A percentile compares a stretch with the other conserved stretches of the same genome.
These are phyloP conservation scores for Strobilomyces echinocephalus DNA, from an alignment of 768 basidiomycete genomes.

Conservation along the genomic window DNA sequence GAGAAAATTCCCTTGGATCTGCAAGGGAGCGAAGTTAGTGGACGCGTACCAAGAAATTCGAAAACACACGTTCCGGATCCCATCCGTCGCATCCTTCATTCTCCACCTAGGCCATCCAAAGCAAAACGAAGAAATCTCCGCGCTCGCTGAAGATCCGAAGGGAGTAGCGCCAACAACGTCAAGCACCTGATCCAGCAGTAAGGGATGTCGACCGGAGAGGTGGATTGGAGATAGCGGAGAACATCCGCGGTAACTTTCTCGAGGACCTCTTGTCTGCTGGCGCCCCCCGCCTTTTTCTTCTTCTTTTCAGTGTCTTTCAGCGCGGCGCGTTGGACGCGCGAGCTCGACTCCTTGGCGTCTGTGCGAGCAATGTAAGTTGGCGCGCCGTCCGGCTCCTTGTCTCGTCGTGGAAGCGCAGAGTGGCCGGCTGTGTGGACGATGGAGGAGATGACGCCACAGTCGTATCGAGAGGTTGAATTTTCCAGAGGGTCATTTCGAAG, in stretches of 20 bases:
- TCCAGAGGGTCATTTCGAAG: conserved; percentile 35
- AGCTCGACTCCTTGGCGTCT: conserved; percentile 88
- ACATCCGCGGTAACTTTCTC: conserved; percentile 41
- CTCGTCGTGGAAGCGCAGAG: conserved; percentile 76
- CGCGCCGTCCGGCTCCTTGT: conserved; percentile 96
- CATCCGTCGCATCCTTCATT: no score
- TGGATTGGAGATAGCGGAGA: no score
- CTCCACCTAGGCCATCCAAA: no score
- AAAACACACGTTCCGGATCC: no score
- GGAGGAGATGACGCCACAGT: conserved; percentile 93
- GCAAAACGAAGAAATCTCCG: no score
- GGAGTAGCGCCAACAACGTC: no score
- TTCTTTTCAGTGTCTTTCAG: conserved; percentile 94
- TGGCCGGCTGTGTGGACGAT: conserved; percentile 91
- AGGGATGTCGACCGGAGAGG: no score
- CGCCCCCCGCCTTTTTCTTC: conserved; percentile 75
- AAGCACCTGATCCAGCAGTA: background rate
- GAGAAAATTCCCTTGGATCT: background rate
- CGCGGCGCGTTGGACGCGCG: conserved; percentile 75
- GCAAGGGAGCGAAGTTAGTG: no score
- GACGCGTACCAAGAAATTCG: no score
- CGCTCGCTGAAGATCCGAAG: no score
- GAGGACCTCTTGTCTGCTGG: conserved; percentile 44
- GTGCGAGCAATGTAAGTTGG: conserved; percentile 92
- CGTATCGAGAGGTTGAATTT: conserved; percentile 89